Percentiles rank a stretch among this genome's conserved stretches.
phyloP scores from a whole-genome alignment of 1,284 basidiomycete species.

The Anthracocystis walkeri region DNA sequence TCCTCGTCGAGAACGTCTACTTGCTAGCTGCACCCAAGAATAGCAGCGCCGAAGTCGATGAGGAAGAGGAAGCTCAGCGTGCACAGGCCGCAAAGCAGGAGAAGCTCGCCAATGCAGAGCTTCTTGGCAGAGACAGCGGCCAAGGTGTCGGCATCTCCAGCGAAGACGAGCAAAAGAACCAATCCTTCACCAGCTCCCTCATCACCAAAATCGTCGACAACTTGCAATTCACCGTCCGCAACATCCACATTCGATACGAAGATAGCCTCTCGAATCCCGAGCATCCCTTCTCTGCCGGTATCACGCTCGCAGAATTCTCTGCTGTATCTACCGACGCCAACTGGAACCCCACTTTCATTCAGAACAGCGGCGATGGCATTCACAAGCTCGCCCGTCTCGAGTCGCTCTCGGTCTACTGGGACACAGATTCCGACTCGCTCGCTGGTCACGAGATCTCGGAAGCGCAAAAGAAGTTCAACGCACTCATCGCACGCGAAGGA shows the following conservation, averaged over 20 bases:
- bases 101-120: conserved; percentile 86
- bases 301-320: conserved; percentile 91
- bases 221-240: conserved; percentile 85
- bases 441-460: conserved; percentile 76
- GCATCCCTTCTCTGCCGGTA: conserved; percentile 93
- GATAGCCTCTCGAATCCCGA: conserved; percentile 93
- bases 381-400: conserved; percentile 92
- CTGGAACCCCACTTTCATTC: conserved; percentile 95
- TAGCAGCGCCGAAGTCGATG: conserved; percentile 78
- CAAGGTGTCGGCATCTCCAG: conserved; percentile 45
- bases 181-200: conserved; percentile 85
- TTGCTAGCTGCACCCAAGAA: conserved; percentile 89
- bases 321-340: conserved; percentile 91
- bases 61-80: conserved; percentile 85
- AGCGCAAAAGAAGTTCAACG: conserved; percentile 82
- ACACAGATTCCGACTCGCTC: conserved; percentile 89
- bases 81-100: conserved; percentile 89
- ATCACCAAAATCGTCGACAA: conserved; percentile 95
- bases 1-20: conserved; percentile 93
- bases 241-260: conserved; percentile 83
- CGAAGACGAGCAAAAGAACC: conserved; percentile 80
- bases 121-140: conserved; percentile 72
- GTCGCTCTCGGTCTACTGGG: conserved; percentile 93
- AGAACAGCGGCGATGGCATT: conserved; percentile 86
- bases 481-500: conserved; percentile 73